Base-by-base conservation (phyloP, 768 basidiomycete genomes). In the Trametes elegans region DNA sequence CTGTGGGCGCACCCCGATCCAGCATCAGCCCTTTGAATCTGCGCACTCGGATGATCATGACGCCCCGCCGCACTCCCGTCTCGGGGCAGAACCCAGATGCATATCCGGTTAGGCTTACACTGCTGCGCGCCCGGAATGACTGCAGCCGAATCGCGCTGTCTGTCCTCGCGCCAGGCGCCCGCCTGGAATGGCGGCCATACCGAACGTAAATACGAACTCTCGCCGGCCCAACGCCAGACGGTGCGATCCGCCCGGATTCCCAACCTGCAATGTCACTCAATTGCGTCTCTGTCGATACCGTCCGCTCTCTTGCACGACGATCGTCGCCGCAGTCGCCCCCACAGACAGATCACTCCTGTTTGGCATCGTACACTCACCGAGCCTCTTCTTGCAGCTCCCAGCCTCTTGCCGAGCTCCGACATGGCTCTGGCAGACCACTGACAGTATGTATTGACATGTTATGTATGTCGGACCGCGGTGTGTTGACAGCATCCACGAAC, bases 131-230 rank as follows among this genome's bases (percentile, higher is more conserved):
- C 36, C 42, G 18, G 28, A 19, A 16, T 21, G 19, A 31, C 26
- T 32, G 5, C 21, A 28, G 21, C 16, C 26, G 27, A 29, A 10
- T 38, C 48, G 18, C 13, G 14, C 50, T 43, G 29, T 31, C 50
- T 34, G 13, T 53, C 44, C n/a, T n/a, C n/a, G n/a, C n/a, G n/a
- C n/a, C 42, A 44, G 51, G 35, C 51, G 51, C 51, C 51, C 42
- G 7, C 34, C 21, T 44, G 51, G 51, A 53, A 53, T 45, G 28
- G 14, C 32, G 34, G 42, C 42, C 51, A 45, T 34, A 53, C n/a
- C n/a, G n/a, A n/a, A n/a, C n/a, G n/a, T n/a, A n/a, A n/a, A n/a
- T n/a, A n/a, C n/a, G n/a, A n/a, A n/a, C n/a, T n/a, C n/a, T 18
- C 41, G 23, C 21, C 21, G 32, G 41, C 34, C 6, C 34, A n/a